Percentiles rank a stretch among this genome's conserved stretches.
Conservation (phyloP, 1,139 yeast species). For the Hyphopichia khmerensis region DNA sequence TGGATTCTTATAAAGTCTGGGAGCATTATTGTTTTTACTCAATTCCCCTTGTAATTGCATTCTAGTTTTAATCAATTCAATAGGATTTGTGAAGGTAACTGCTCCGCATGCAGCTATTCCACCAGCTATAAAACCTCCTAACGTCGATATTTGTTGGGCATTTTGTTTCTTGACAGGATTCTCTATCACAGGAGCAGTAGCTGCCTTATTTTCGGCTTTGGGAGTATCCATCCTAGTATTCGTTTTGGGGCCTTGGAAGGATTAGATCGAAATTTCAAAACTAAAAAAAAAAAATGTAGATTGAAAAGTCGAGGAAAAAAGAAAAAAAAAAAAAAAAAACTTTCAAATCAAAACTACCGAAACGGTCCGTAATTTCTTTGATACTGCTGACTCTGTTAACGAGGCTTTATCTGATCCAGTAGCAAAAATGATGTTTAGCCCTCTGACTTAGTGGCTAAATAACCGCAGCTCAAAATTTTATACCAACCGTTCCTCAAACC, state of each 20-base stretch:
- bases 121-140: constrained; percentile 90
- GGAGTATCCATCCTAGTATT: not conserved
- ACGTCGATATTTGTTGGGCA: constrained; percentile 56
- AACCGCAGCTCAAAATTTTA: too few species aligned
- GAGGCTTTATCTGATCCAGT: too few species aligned
- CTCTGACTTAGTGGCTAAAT: too few species aligned
- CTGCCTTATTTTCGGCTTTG: constrained; percentile 1
- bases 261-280: not conserved
- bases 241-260: not conserved
- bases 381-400: too few species aligned
- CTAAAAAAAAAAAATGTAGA: not conserved
- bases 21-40: constrained; percentile 49
- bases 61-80: constrained; percentile 89
- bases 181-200: too few species aligned
- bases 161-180: constrained; percentile 23
- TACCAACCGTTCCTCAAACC: too few species aligned
- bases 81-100: constrained; percentile 93
- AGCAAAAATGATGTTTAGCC: too few species aligned
- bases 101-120: constrained; percentile 98
- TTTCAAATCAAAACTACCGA: too few species aligned
- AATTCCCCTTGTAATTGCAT: constrained; percentile 97
- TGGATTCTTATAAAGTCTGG: constrained; percentile 72
- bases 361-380: too few species aligned
- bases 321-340: too few species aligned
- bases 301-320: not conserved